Evolutionary conservation across 2,329 filamentous ascomycete species (phyloP).

Genomic region (Colletotrichum musae): DNA sequence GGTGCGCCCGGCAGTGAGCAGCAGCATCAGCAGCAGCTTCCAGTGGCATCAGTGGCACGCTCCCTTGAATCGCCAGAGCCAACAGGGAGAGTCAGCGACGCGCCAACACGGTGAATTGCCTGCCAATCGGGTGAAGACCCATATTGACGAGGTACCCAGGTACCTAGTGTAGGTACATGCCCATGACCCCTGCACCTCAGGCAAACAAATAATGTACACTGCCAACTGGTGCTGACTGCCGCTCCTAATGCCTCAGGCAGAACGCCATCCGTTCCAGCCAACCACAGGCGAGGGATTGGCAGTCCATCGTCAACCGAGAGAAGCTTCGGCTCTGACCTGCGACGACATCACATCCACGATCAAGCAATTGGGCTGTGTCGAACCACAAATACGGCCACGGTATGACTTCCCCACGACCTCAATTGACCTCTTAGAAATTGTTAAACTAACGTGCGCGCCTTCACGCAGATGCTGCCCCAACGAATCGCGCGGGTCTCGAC

Average conservation of each 20-base stretch:
- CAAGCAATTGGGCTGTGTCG: slow-evolving; percentile 50
- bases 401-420: slow-evolving; percentile 40
- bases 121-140: no score
- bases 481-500: slow-evolving; percentile 68
- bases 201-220: background rate
- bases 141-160: no score
- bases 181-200: slow-evolving; percentile 12
- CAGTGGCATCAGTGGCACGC: no score
- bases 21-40: no score
- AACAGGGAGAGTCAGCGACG: no score
- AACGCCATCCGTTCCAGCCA: slow-evolving; percentile 22
- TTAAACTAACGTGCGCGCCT: background rate
- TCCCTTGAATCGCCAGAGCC: no score
- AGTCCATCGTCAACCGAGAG: slow-evolving; percentile 43
- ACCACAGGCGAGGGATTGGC: slow-evolving; percentile 42
- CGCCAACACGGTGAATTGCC: no score
- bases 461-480: slow-evolving; percentile 71
- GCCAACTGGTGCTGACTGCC: no score
- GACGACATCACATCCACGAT: slow-evolving; percentile 43
- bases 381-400: slow-evolving; percentile 53
- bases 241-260: slow-evolving; percentile 53
- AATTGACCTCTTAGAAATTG: background rate
- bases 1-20: background rate
- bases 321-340: slow-evolving; percentile 43
- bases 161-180: background rate